Percentiles rank a stretch among this genome's conserved stretches.
Conservation (phyloP, 495 filamentous ascomycete species). For the Cercophora newfieldiana region DNA sequence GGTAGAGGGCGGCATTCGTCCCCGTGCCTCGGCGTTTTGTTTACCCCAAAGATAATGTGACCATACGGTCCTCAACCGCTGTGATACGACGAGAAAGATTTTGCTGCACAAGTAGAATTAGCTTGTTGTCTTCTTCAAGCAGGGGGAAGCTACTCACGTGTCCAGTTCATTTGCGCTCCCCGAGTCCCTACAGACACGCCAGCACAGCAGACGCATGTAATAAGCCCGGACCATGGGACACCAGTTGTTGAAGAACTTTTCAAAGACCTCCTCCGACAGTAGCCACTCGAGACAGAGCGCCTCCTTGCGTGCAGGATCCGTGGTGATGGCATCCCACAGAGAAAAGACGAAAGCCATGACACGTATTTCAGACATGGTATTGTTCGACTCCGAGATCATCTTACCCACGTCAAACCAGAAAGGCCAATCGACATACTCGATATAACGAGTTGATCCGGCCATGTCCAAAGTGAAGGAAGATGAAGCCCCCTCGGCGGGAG, state of each 20-base stretch:
- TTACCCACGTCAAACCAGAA: conserved; percentile 89
- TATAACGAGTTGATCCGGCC: not conserved
- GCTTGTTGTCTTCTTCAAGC: not conserved
- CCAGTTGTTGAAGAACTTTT: conserved; percentile 91
- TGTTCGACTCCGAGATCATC: conserved; percentile 82
- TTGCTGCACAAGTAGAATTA: conserved; percentile 40
- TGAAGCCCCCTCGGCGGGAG: conserved; percentile 21
- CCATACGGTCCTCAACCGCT: conserved; percentile 73
- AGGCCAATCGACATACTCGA: conserved; percentile 66
- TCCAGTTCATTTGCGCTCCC: conserved; percentile 67
- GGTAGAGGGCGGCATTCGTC: conserved; percentile 65
- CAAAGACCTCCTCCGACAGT: conserved; percentile 74
- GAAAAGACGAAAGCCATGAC: conserved; percentile 83
- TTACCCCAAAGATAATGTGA: conserved; percentile 75
- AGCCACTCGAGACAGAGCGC: conserved; percentile 77
- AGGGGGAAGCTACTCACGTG: conserved; percentile 54
- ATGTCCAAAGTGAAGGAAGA: conserved; percentile 16
- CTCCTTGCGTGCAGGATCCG: conserved; percentile 67
- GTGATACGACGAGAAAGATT: conserved; percentile 70
- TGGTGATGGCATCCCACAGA: conserved; percentile 73
- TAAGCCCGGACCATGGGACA: conserved; percentile 98
- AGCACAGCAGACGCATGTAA: conserved; percentile 90
- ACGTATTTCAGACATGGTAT: conserved; percentile 91
- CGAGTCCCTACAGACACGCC: conserved; percentile 81
- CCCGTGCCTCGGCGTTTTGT: conserved; percentile 58